Conservation (phyloP, 164 flowering plant species). For the Litsea cubeba region DNA sequence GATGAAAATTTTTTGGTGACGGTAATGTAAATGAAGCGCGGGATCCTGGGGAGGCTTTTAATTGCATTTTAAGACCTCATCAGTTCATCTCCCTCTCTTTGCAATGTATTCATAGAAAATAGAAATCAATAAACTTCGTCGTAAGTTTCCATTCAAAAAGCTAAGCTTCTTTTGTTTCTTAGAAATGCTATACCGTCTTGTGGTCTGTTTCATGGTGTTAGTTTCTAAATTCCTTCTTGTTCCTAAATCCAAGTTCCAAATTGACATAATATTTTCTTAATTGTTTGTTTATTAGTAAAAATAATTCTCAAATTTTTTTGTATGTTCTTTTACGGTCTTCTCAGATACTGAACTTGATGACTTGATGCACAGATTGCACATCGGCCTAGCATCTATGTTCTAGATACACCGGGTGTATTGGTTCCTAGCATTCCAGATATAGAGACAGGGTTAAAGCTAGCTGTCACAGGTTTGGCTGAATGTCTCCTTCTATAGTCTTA, state of each 20-base stretch:
- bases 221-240: neutral
- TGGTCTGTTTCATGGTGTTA: neutral
- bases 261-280: neutral
- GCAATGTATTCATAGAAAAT: too few relatives aligned
- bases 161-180: too few relatives aligned
- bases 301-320: neutral
- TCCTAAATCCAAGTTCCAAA: neutral
- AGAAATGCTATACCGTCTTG: neutral
- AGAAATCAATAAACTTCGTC: too few relatives aligned
- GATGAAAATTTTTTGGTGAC: too few relatives aligned
- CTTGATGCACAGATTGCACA: conserved; percentile 75
- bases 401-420: conserved; percentile 91
- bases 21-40: too few relatives aligned
- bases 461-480: conserved; percentile 58
- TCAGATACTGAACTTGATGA: conserved; percentile 6
- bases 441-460: conserved; percentile 90
- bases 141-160: neutral
- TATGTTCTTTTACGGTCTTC: neutral
- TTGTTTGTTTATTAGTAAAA: neutral
- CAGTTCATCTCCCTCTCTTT: too few relatives aligned
- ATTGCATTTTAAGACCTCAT: too few relatives aligned
- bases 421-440: conserved; percentile 89
- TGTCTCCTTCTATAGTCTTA: too few relatives aligned
- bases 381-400: conserved; percentile 90
- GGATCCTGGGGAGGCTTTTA: too few relatives aligned